A percentile compares a stretch with the other conserved stretches of the same genome.
Evolutionary conservation across 1,284 basidiomycete species (phyloP).

Genomic region (Apiotrichum veenhuisii): DNA sequence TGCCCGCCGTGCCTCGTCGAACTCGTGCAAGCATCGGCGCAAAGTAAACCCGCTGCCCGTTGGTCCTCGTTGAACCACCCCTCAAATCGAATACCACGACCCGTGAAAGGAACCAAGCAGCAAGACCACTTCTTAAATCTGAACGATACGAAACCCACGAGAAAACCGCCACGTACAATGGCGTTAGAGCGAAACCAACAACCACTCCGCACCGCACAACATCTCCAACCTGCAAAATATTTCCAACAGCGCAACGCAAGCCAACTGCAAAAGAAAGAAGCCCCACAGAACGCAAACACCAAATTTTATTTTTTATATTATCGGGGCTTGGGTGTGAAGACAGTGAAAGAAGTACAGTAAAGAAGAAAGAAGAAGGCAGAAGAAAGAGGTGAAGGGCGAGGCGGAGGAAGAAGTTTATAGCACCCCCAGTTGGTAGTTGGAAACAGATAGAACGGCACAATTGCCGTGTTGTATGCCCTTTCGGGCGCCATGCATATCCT

Average conservation of each 20-base stretch:
- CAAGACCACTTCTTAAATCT: background rate
- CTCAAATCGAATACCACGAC: background rate
- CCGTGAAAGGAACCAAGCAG: no score
- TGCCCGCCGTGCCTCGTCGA: constrained; percentile 1
- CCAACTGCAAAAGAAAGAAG: background rate
- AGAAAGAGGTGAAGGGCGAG: background rate
- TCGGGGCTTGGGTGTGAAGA: background rate
- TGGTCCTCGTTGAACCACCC: background rate
- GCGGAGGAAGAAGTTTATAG: background rate
- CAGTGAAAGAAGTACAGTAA: background rate
- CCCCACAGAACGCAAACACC: background rate
- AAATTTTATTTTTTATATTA: background rate
- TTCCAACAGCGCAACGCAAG: background rate
- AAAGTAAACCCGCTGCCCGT: constrained; percentile 3
- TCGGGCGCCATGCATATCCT: background rate
- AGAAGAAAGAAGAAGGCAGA: constrained; percentile 2
- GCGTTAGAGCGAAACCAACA: background rate
- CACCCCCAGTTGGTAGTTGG: background rate
- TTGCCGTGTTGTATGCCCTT: constrained; percentile 2
- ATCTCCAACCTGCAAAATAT: background rate
- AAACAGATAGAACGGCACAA: background rate
- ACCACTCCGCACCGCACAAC: background rate
- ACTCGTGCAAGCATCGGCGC: constrained; percentile 9
- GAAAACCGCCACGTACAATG: background rate
- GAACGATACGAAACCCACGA: background rate